phyloP scores from a whole-genome alignment of 2,329 filamentous ascomycete genomes.

The Onygenales sp. region DNA sequence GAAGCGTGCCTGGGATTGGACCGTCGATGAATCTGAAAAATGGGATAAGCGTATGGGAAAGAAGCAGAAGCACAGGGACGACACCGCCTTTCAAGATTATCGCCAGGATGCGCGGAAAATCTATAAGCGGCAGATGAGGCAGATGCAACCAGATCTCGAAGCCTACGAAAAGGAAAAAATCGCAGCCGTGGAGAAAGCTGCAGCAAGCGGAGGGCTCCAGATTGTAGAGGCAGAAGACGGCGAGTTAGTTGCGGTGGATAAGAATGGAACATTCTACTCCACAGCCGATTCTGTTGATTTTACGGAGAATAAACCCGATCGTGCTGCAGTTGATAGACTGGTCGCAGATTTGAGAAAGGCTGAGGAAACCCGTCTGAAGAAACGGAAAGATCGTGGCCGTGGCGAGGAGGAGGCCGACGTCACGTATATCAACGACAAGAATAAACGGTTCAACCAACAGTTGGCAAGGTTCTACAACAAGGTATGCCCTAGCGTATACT shows the following conservation, averaged over 20 bases:
- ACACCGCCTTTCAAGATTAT: slow-evolving; percentile 86
- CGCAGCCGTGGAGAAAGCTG: slow-evolving; percentile 73
- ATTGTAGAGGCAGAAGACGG: slow-evolving; percentile 94
- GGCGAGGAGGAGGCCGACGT: slow-evolving; percentile 83
- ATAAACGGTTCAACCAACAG: slow-evolving; percentile 99
- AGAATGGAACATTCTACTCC: slow-evolving; percentile 81
- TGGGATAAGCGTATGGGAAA: slow-evolving; percentile 91
- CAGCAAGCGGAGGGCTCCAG: slow-evolving; percentile 73
- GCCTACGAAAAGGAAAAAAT: slow-evolving; percentile 82
- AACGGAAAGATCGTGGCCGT: slow-evolving; percentile 68
- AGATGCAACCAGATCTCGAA: slow-evolving; percentile 67
- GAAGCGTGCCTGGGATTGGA: slow-evolving; percentile 98
- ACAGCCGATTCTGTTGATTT: slow-evolving; percentile 76
- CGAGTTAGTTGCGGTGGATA: slow-evolving; percentile 88
- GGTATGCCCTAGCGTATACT: slow-evolving; percentile 28
- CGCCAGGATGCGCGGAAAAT: slow-evolving; percentile 78
- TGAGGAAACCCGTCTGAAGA: slow-evolving; percentile 78
- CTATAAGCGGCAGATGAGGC: slow-evolving; percentile 81
- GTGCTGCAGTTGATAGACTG: slow-evolving; percentile 76
- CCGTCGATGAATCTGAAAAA: slow-evolving; percentile 80
- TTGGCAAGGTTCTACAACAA: slow-evolving; percentile 94
- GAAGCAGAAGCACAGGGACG: slow-evolving; percentile 69
- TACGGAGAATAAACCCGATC: slow-evolving; percentile 75
- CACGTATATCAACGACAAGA: slow-evolving; percentile 99
- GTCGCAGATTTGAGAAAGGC: slow-evolving; percentile 81